Conservation (phyloP, 208 protist species). For the Leishmania turanica region DNA sequence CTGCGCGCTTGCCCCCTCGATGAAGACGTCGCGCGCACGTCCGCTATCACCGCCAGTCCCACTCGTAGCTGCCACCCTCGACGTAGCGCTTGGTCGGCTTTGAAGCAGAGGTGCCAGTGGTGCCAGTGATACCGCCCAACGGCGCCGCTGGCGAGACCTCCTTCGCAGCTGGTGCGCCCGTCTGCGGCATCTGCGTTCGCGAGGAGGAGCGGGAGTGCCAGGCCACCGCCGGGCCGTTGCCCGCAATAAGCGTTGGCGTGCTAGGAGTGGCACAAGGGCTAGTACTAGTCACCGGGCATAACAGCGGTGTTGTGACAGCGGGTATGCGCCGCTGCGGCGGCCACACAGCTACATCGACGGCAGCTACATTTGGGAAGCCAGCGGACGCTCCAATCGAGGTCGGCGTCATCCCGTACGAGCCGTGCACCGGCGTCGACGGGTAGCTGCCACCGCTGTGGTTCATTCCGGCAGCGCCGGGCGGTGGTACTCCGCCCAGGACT, state of each 20-base stretch:
- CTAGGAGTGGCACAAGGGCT: background rate
- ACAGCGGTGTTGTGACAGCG: background rate
- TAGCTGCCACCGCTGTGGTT: slow-evolving; percentile 2
- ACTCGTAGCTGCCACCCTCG: slow-evolving; percentile 49
- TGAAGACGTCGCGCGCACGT: background rate
- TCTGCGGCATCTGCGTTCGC: slow-evolving; percentile 7
- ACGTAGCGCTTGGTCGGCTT: slow-evolving; percentile 42
- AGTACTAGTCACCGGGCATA: background rate
- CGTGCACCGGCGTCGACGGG: slow-evolving; percentile 6
- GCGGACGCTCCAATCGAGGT: background rate
- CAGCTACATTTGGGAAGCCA: slow-evolving; percentile 2
- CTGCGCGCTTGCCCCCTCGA: background rate
- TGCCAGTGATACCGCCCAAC: background rate
- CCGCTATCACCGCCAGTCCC: slow-evolving; percentile 42
- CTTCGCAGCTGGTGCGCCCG: background rate
- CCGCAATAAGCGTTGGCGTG: background rate
- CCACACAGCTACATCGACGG: slow-evolving; percentile 22
- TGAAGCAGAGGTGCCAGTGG: background rate
- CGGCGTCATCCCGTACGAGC: slow-evolving; percentile 7
- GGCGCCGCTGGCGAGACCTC: background rate
- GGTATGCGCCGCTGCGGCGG: slow-evolving; percentile 1
- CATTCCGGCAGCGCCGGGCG: background rate
- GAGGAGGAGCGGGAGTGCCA: slow-evolving; percentile 19
- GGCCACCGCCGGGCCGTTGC: background rate
- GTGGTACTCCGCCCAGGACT: background rate